Conservation (phyloP, 768 basidiomycete genomes). For the Termitomyces sp. region DNA sequence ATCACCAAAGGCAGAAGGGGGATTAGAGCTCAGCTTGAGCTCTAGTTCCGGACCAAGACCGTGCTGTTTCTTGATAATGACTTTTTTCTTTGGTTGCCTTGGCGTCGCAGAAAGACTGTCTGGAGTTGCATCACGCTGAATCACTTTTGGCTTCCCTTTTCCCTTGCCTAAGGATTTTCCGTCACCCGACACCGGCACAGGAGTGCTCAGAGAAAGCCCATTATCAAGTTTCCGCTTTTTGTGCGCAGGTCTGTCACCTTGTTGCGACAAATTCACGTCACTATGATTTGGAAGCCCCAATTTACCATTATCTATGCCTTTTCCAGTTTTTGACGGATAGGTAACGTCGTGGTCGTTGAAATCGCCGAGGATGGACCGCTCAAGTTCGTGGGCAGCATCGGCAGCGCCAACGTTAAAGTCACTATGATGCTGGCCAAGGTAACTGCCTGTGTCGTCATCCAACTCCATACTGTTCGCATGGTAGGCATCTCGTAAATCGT, state of each 20-base stretch:
- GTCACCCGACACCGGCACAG: slow-evolving; percentile 20
- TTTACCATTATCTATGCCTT: slow-evolving; percentile 46
- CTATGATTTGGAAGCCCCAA: slow-evolving; percentile 53
- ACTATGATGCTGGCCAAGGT: slow-evolving; percentile 21
- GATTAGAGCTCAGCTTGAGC: slow-evolving; percentile 44
- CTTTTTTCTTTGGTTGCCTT: slow-evolving; percentile 52
- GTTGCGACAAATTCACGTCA: slow-evolving; percentile 45
- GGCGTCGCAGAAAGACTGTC: slow-evolving; percentile 55
- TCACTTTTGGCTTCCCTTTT: slow-evolving; percentile 50
- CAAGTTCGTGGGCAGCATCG: slow-evolving; percentile 55
- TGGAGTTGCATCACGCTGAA: slow-evolving; percentile 50
- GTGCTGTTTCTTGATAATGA: slow-evolving; percentile 52
- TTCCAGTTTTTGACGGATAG: slow-evolving; percentile 31
- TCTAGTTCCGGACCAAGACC: slow-evolving; percentile 51
- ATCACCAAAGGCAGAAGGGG: slow-evolving; percentile 64
- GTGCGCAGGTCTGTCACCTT: slow-evolving; percentile 32
- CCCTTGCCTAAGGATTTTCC: slow-evolving; percentile 34
- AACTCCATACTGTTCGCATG: slow-evolving; percentile 29
- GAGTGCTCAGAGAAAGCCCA: slow-evolving; percentile 31
- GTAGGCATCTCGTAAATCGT: slow-evolving; percentile 22
- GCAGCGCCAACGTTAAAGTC: slow-evolving; percentile 39
- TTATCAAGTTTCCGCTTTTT: slow-evolving; percentile 66
- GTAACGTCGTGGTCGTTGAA: slow-evolving; percentile 13
- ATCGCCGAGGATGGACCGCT: slow-evolving; percentile 50
- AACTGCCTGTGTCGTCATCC: slow-evolving; percentile 22